Evolutionary conservation across 768 basidiomycete genomes (phyloP), one percentile per base, ranked within the genome.

Genomic region (Hirschioporus abietinus): DNA sequence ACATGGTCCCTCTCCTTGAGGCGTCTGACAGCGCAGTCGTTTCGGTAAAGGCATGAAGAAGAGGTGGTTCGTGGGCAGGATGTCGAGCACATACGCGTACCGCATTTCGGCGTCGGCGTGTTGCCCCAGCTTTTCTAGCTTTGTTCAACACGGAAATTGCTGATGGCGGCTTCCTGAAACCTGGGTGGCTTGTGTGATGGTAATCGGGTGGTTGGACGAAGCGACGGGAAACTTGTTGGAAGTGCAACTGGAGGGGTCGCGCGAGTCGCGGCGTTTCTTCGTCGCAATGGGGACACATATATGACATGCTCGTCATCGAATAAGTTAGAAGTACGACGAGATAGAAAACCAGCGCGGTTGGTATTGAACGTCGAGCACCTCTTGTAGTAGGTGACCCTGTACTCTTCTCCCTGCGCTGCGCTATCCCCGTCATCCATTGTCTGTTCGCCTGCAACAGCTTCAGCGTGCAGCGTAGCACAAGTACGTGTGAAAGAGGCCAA

Each of bases 51-150:
- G 89, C 4, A 97, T 79, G 30, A 87, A 83, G 20, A 89, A 78
- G 1, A 93, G 75, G 72, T 96, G 94, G 0, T 79, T 79, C 0
- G 78, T 73, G 0, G 95, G 95, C 0, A 98, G 78, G 0, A 80
- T 73, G 3, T 81, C 79, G 66, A 98, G 85, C 0, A 93, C 95
- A 1, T 78, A 74, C 7, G 86, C 81, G 76, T 97, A 99, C 0
- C 90, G 80, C 1, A 82, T 75, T 58, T 90, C 88, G 9, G 96
- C 93, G 35, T 90, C 88, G 15, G 86, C 86, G 77, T 91, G 97
- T 65, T 91, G 90, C 1, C 96, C 96, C 8, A 97, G 88, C 75
- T 95, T 97, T 84, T 92, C 95, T 70, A 87, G 83, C 24, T 87
- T 82, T 73, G 1, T 78, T 73, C 0, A 88, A 87, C 1, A 79